Evolutionary conservation across 208 protist genomes (phyloP), one percentile per base, ranked within the genome.

Genomic region (Acanthamoeba lenticulata): DNA sequence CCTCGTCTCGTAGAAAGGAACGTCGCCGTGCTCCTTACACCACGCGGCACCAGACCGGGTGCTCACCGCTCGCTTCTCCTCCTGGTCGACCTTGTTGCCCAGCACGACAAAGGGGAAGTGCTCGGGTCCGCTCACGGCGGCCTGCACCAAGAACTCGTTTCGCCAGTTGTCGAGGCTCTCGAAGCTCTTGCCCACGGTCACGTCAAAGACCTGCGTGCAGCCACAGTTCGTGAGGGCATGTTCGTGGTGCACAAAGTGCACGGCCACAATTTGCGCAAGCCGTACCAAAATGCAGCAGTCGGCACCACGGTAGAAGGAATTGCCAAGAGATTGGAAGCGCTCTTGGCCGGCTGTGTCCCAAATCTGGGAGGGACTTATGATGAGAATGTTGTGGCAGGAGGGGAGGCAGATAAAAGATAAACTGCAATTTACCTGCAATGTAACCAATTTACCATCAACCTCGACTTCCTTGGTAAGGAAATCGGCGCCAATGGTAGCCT

Each of bases 401-500:
- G 38, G 0, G 19, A 38, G 32, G 27, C 29, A n/a, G 15, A 77
- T 29, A 77, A 77, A 77, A 77, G 72, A 55, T 45, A 42, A 91
- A 38, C 47, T 67, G 88, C n/a, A 90, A 67, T 89, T 94, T 52
- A 83, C 67, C 90, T 99, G 98, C 79, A 99, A 96, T 13, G 98
- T 98, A 44, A 99, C 98, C 11, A 98, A 55, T 57, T 97, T 96
- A 11, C 98, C 98, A 92, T 99, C 98, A 36, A 99, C 96, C 85
- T 97, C 96, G 34, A 99, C 90, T 38, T 99, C 98, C 94, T 99
- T 99, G 13, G 98, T 98, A 11, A 99, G 97, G 95, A 99, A 99
- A 94, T 99, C 99, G 7, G 99, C 99, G n/a, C 99, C 99, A 95
- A 99, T 99, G 77, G 99, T 99, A 9, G 99, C 98, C 96, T 99